These are phyloP conservation scores for Schizosaccharomyces lindneri DNA, from an alignment of 805 yeast genomes.

Conservation along the genomic window DNA sequence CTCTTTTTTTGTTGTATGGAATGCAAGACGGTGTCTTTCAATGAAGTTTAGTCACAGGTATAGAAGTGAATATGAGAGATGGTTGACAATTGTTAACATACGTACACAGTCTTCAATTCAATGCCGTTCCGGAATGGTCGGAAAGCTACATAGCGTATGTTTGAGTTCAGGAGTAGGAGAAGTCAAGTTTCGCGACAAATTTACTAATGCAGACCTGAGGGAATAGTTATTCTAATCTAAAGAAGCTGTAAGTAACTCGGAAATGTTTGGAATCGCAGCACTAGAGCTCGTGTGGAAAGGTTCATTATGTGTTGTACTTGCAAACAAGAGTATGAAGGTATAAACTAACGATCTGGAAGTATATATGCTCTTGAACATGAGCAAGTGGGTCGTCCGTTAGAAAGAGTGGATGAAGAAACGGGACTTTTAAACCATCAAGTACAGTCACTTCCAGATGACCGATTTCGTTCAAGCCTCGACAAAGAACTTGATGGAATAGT, in stretches of 20 bases:
- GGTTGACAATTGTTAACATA: no score
- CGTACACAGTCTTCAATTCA: conserved; percentile 50
- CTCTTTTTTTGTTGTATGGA: not conserved
- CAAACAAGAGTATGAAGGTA: not conserved
- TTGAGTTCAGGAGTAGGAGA: not conserved
- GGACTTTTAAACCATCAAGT: conserved; percentile 14
- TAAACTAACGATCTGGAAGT: not conserved
- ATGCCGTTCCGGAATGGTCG: conserved; percentile 97
- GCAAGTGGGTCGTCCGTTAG: conserved; percentile 9
- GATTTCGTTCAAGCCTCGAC: conserved; percentile 52
- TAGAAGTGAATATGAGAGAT: not conserved
- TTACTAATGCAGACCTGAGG: not conserved
- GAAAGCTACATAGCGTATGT: conserved; percentile 78
- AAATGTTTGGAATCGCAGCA: no score
- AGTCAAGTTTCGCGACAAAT: no score
- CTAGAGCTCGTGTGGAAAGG: no score
- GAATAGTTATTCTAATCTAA: conserved; percentile 1
- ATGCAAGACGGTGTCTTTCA: not conserved
- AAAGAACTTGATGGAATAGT: conserved; percentile 56
- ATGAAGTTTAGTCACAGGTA: conserved; percentile 1
- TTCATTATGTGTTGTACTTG: no score
- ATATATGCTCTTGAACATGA: conserved; percentile 66
- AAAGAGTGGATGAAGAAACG: conserved; percentile 13
- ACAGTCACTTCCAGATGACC: conserved; percentile 19
- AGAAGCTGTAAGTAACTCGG: not conserved